Evolutionary conservation across 192 early-diverging fungal genomes (phyloP), one percentile per base, ranked within the genome.

Genomic region (Borealophlyctis nickersoniae): DNA sequence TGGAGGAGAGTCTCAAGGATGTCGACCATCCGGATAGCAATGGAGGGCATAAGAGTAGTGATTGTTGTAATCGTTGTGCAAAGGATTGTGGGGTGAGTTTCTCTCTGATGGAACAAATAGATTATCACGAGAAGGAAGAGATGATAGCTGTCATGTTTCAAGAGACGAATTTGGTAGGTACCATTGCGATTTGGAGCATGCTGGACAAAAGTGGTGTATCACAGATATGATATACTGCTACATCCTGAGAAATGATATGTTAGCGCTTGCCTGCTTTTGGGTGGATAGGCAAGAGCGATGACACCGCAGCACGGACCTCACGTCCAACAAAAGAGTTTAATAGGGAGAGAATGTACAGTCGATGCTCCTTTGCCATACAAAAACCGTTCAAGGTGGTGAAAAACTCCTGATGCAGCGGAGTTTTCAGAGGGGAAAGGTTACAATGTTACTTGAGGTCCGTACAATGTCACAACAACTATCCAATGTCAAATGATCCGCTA

Each of bases 111-210:
- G n/a, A n/a, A n/a, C n/a, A n/a, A n/a, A n/a, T n/a, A n/a, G n/a
- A n/a, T n/a, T n/a, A n/a, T n/a, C n/a, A 54, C 9, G 24, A 5
- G 19, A 53, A 22, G 9, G 4, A 52, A 24, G 0, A 1, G 2
- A 62, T 4, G 1, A 19, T 0, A 35, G 14, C 30, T 58, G 16
- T 28, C 16, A 57, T 4, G n/a, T 53, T 27, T 14, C 2, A 16
- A 50, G 13, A 28, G 2, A 19, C 22, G 52, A 54, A 19, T 26
- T 26, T n/a, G 19, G 39, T 7, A 13, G 39, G 19, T 24, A 59
- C 32, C 66, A 60, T 61, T n/a, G 58, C 57, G 57, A 52, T 63
- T 19, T 23, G 23, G 49, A 69, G 52, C 19, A 69, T 55, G n/a
- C 60, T 62, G 49, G 24, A 14, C 60, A 69, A 69, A 4, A 69